Evolutionary conservation across 805 yeast genomes (phyloP).

Genomic region (Lipomyces starkeyi): DNA sequence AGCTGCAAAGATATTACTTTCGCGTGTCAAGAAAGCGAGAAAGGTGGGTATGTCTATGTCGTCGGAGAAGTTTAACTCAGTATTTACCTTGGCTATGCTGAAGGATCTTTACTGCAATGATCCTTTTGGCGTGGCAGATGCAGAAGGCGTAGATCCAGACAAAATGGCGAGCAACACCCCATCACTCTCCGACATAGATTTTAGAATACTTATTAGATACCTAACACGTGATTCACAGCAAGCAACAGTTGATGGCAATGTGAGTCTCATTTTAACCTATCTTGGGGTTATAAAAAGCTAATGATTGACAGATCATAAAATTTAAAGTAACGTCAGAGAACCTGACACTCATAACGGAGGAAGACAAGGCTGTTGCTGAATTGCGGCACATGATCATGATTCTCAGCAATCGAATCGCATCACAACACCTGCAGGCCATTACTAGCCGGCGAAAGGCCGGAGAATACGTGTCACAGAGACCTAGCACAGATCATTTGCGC

Average conservation of each 20-base stretch:
- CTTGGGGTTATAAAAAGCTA: not conserved
- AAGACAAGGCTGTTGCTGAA: conserved; percentile 28
- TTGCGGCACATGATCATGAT: conserved; percentile 11
- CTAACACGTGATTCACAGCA: conserved; percentile 28
- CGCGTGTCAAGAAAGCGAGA: conserved; percentile 16
- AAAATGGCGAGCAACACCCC: not conserved
- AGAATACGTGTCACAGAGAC: conserved; percentile 13
- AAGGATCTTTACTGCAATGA: conserved; percentile 15
- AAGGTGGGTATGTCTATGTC: not conserved
- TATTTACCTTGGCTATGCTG: conserved; percentile 28
- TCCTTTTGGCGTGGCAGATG: conserved; percentile 21
- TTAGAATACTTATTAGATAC: conserved; percentile 18
- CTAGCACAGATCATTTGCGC: conserved; percentile 16
- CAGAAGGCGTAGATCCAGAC: conserved; percentile 1
- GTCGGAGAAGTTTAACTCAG: conserved; percentile 10
- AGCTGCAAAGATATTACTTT: conserved; percentile 22
- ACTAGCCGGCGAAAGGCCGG: conserved; percentile 18
- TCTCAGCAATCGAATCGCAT: conserved; percentile 11
- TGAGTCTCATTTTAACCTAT: not conserved
- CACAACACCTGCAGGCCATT: conserved; percentile 7
- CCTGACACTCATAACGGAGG: conserved; percentile 24
- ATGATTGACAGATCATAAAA: conserved; percentile 17
- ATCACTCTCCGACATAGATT: conserved; percentile 25
- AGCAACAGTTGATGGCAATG: conserved; percentile 13
- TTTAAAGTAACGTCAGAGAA: conserved; percentile 4